Base-by-base conservation (phyloP, 2,329 filamentous ascomycete species). In the Chrysosporium queenslandicum region DNA sequence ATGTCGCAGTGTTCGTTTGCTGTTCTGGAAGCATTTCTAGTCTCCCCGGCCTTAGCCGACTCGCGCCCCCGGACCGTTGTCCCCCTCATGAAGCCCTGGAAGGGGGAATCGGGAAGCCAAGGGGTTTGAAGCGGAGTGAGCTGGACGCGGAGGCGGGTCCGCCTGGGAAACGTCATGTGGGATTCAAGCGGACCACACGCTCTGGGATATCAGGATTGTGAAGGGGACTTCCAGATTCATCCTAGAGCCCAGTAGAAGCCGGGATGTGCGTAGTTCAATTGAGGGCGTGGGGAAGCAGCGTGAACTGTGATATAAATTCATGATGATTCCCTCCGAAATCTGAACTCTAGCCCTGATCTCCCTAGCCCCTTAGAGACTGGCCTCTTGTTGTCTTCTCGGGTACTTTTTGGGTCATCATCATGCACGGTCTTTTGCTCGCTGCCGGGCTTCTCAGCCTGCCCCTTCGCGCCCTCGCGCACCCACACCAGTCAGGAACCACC, bases 351-450 rank as follows among this genome's bases (percentile, higher is more conserved):
- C 27, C 40, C 29, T 7, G 40, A 43, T 43, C 40, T 50, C 37
- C 11, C 27, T 32, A 50, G 12, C 16, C 14, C 27, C 37, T 32
- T 14, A 50, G 47, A 50, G 37, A 50, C 37, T 12, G 37, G 47
- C 23, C 16, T 42, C 36, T 34, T 16, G 25, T 41, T 50, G n/a
- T 42, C 23, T 42, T 50, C 29, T 41, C 20, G 47, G 37, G 47
- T 42, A 42, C 40, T 18, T 20, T 37, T 37, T 39, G 9, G 49
- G 40, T 43, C 30, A 29, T 46, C 46, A 55, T 41, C 46, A 55
- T 55, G 54, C 54, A 55, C 46, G 54, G 54, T 41, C 54, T 55
- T 46, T 46, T 55, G 41, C 50, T 55, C 30, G 50, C 54, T 18
- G 53, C 49, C 30, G 46, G 50, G 40, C 45, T 52, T 20, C 49